A percentile compares a stretch with the other conserved stretches of the same genome.
Evolutionary conservation across 441 rosid species (phyloP).

Genomic region (Gossypium davidsonii): DNA sequence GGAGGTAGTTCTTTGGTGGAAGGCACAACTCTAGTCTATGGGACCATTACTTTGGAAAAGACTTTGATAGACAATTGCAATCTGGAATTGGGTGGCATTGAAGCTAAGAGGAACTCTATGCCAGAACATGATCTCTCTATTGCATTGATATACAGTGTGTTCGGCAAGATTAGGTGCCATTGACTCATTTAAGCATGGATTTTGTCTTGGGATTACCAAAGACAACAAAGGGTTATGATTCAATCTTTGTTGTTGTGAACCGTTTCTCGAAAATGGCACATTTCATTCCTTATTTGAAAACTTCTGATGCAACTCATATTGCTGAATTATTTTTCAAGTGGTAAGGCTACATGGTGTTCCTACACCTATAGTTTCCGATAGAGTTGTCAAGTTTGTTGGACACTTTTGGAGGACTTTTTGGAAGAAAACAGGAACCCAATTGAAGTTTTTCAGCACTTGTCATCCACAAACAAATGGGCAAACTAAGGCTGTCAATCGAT

Average conservation of each 20-base stretch:
- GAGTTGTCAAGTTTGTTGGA: not conserved
- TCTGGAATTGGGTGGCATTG: too few relatives aligned
- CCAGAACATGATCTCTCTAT: too few relatives aligned
- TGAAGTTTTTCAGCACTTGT: not conserved
- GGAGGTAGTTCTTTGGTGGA: too few relatives aligned
- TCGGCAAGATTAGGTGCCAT: not conserved
- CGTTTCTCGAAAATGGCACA: not conserved
- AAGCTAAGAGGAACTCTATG: too few relatives aligned
- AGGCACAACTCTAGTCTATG: too few relatives aligned
- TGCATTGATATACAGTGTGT: too few relatives aligned
- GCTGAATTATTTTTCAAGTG: not conserved
- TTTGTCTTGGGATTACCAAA: not conserved
- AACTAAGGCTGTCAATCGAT: not conserved
- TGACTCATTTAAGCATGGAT: not conserved
- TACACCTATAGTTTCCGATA: not conserved
- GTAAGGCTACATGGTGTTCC: not conserved
- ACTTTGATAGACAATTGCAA: too few relatives aligned
- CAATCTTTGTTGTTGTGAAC: not conserved
- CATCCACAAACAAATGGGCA: not conserved
- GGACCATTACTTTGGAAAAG: too few relatives aligned
- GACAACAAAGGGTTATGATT: not conserved
- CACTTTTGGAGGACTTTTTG: not conserved
- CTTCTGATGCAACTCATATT: not conserved
- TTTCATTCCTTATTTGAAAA: not conserved
- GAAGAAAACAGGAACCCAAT: not conserved